Evolutionary conservation across 2,329 filamentous ascomycete genomes (phyloP).

Genomic region (Fusarium sp.): DNA sequence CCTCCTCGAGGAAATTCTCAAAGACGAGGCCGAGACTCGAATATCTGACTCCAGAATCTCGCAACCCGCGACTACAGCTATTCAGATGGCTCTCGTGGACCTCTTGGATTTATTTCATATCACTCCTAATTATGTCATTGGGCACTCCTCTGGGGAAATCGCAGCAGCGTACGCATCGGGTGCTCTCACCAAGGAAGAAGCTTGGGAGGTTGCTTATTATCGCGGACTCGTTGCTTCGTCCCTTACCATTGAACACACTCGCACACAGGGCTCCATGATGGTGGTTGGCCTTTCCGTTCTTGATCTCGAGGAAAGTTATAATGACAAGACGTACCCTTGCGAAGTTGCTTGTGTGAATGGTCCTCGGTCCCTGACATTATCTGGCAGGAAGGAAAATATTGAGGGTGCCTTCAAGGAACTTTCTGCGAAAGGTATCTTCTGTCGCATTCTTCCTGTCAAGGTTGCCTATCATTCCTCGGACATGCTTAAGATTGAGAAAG

Average conservation of each 20-base stretch:
- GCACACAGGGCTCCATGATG: constrained; percentile 54
- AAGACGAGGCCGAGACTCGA: constrained; percentile 33
- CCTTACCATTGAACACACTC: constrained; percentile 41
- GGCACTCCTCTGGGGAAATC: constrained; percentile 60
- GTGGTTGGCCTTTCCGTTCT: constrained; percentile 49
- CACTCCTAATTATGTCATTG: constrained; percentile 49
- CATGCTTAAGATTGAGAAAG: constrained; percentile 51
- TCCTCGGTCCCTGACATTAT: constrained; percentile 55
- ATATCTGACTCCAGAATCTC: constrained; percentile 51
- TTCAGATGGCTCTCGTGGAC: constrained; percentile 56
- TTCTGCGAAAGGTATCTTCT: constrained; percentile 45
- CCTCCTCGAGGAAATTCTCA: constrained; percentile 51
- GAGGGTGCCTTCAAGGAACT: constrained; percentile 47
- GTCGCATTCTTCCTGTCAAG: constrained; percentile 50
- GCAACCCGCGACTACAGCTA: constrained; percentile 54
- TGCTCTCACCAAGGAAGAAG: constrained; percentile 48
- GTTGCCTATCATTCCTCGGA: constrained; percentile 58
- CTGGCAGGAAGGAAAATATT: constrained; percentile 50
- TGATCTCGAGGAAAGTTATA: constrained; percentile 45
- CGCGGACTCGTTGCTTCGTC: constrained; percentile 51
- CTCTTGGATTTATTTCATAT: constrained; percentile 49
- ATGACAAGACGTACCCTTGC: constrained; percentile 27
- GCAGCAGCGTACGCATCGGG: constrained; percentile 56
- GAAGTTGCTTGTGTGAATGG: constrained; percentile 58
- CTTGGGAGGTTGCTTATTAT: constrained; percentile 55